Evolutionary conservation across 2,329 filamentous ascomycete species (phyloP).

Genomic region (Alternaria sp.): DNA sequence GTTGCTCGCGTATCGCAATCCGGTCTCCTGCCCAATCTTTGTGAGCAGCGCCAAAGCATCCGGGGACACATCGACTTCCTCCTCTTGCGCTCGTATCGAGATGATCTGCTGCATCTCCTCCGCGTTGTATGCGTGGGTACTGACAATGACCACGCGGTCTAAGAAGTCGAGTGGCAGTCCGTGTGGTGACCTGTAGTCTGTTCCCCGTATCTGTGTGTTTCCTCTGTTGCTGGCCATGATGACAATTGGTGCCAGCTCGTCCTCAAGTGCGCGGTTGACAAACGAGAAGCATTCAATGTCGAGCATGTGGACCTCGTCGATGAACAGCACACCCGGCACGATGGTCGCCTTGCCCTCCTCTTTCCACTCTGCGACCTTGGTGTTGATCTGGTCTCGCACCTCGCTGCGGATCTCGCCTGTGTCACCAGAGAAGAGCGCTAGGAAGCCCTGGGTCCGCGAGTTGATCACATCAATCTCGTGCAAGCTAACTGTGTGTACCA

Average conservation of each 20-base stretch:
- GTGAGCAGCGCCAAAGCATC: slow-evolving; percentile 92
- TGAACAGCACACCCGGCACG: slow-evolving; percentile 94
- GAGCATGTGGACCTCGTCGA: slow-evolving; percentile 99
- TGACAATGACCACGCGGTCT: slow-evolving; percentile 94
- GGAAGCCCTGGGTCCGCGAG: slow-evolving; percentile 95
- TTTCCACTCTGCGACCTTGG: slow-evolving; percentile 98
- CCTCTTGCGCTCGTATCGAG: slow-evolving; percentile 89
- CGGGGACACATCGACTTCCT: slow-evolving; percentile 89
- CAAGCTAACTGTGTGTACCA: slow-evolving; percentile 93
- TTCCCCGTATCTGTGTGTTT: slow-evolving; percentile 88
- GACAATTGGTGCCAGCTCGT: slow-evolving; percentile 92
- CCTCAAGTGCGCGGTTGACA: slow-evolving; percentile 95
- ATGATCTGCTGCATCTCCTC: slow-evolving; percentile 94
- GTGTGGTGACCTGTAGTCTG: slow-evolving; percentile 90
- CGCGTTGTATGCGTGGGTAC: slow-evolving; percentile 80
- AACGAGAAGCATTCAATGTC: slow-evolving; percentile 99
- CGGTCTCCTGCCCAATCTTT: slow-evolving; percentile 93
- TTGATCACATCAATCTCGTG: slow-evolving; percentile 99
- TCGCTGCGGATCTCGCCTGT: slow-evolving; percentile 98
- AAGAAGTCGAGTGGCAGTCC: slow-evolving; percentile 95
- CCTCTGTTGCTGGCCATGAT: slow-evolving; percentile 99
- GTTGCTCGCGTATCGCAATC: slow-evolving; percentile 95
- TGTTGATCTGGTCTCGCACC: slow-evolving; percentile 98
- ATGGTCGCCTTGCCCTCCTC: slow-evolving; percentile 99
- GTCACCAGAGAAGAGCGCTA: slow-evolving; percentile 96